Base-by-base conservation (phyloP, 495 filamentous ascomycete genomes). In the Podospora comata region DNA sequence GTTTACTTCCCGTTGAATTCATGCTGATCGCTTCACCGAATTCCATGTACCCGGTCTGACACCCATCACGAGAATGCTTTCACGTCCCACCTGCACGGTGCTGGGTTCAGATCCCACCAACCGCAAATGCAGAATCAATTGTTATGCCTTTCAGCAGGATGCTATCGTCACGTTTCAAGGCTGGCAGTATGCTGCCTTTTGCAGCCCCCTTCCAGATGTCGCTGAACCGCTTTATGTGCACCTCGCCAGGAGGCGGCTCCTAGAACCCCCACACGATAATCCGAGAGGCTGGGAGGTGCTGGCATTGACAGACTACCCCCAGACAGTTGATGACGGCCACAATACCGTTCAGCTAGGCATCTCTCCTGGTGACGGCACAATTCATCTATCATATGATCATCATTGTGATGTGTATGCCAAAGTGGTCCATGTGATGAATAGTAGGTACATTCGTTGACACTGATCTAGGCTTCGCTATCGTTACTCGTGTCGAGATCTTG, bases 341-440 rank as follows among this genome's bases (percentile, higher is more conserved):
- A 85, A 85, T 59, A 84, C 80, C 11, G 76, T 85, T 57, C 81
- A 82, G 71, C 66, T 85, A 66, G 83, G 83, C 30, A 78, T 84
- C 62, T 83, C 74, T 65, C 75, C 79, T 5, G 78, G 75, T 26
- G 82, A 85, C 66, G 81, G 81, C 61, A 82, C 80, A 2, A 84
- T 85, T 30, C 83, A 85, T 58, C 73, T 84, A 1, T 77, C 80
- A 13, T 82, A 78, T 68, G 80, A 82, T 64, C 80, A 82, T 60
- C 80, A 82, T 67, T 82, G 80, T 59, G 78, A 81, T 60, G 68
- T 74, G 73, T 78, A 72, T 72, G 71, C 65, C 23, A 23, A 2
- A 23, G 23, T 23, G 23, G 23, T 23, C 23, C 23, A 23, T 23
- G 39, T 48, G 30, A 0, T 32, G 30, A 48, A 11, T 11, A 62